phyloP scores from a whole-genome alignment of 2,329 filamentous ascomycete species.

The Torrubiella hemipterigena region DNA sequence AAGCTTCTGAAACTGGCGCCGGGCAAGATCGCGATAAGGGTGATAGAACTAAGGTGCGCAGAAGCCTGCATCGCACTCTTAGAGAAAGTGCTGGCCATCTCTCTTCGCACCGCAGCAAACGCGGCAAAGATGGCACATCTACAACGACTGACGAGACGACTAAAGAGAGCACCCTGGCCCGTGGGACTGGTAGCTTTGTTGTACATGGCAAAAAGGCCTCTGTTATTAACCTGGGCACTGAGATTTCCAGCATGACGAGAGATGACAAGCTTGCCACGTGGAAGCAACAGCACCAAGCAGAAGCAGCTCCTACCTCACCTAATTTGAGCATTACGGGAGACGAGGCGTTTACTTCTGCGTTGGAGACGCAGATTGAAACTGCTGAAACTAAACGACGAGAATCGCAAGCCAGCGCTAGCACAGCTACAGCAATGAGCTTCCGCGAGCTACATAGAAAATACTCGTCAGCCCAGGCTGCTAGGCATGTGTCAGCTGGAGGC shows the following conservation, averaged over 20 bases:
- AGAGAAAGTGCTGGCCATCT: slow-evolving; percentile 63
- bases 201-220: slow-evolving; percentile 97
- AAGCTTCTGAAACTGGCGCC: slow-evolving; percentile 17
- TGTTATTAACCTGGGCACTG: slow-evolving; percentile 90
- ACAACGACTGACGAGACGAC: slow-evolving; percentile 23
- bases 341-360: slow-evolving; percentile 41
- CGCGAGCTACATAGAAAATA: slow-evolving; percentile 50
- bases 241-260: slow-evolving; percentile 65
- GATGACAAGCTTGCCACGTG: slow-evolving; percentile 61
- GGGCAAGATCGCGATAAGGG: slow-evolving; percentile 33
- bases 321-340: slow-evolving; percentile 21
- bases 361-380: slow-evolving; percentile 27
- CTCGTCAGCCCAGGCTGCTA: slow-evolving; percentile 37
- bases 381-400: slow-evolving; percentile 38
- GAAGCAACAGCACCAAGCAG: slow-evolving; percentile 34
- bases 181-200: slow-evolving; percentile 81
- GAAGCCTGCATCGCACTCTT: slow-evolving; percentile 81
- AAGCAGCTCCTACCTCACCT: slow-evolving; percentile 22
- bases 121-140: slow-evolving; percentile 48
- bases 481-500: slow-evolving; percentile 26
- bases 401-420: slow-evolving; percentile 54
- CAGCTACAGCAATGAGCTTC: slow-evolving; percentile 54
- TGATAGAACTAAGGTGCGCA: slow-evolving; percentile 59
- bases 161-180: slow-evolving; percentile 57
- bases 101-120: slow-evolving; percentile 59